Percentiles rank a stretch among this genome's conserved stretches.
Evolutionary conservation across 176 grass and related monocot genomes (phyloP).

Genomic region (Oryza coarctata): DNA sequence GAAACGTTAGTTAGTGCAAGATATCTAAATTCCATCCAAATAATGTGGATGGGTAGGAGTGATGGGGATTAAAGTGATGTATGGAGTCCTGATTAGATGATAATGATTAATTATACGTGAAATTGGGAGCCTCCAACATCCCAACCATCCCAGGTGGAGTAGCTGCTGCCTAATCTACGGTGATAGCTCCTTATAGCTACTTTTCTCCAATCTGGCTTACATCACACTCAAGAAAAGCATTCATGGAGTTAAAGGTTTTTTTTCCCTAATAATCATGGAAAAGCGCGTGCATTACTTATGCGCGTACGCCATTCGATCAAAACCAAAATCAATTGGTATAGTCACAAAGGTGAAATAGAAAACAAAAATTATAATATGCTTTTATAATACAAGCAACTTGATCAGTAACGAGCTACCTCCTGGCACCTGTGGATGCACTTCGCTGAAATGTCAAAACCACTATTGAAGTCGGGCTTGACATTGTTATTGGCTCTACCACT

Average conservation of each 20-base stretch:
- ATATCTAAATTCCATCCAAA: not conserved
- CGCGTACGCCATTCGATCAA: too few species aligned
- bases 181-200: conserved; percentile 36
- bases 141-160: conserved; percentile 26
- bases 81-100: not conserved
- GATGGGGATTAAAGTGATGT: not conserved
- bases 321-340: too few species aligned
- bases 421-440: too few species aligned
- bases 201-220: conserved; percentile 33
- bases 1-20: not conserved
- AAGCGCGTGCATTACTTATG: too few species aligned
- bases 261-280: not conserved
- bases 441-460: too few species aligned
- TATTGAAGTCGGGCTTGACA: too few species aligned
- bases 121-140: not conserved
- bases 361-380: too few species aligned
- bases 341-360: too few species aligned
- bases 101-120: not conserved
- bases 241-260: not conserved
- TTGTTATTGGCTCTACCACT: too few species aligned
- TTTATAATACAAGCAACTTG: too few species aligned
- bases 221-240: conserved; percentile 38
- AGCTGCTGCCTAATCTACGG: conserved; percentile 28
- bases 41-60: not conserved
- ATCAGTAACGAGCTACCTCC: too few species aligned